phyloP scores from a whole-genome alignment of 208 protist genomes.

The Wallacemonas sp. region DNA sequence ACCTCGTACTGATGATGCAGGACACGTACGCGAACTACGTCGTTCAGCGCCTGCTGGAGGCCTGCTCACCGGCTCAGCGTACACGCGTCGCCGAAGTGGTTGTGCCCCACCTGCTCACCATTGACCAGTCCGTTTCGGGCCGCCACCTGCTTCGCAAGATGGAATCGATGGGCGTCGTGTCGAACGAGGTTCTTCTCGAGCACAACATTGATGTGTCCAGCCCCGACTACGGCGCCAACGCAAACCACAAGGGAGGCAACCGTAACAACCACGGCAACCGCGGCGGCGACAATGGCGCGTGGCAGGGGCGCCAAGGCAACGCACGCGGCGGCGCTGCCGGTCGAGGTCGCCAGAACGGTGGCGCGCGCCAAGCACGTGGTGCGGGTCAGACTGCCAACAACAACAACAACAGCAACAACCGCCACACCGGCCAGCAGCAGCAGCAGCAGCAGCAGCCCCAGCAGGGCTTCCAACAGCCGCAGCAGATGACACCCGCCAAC shows the following conservation, averaged over 20 bases:
- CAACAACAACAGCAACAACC: conserved; percentile 15
- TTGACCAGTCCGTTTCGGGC: conserved; percentile 66
- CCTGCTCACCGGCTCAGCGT: conserved; percentile 42
- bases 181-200: conserved; percentile 22
- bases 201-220: conserved; percentile 34
- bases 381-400: conserved; percentile 5
- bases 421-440: neutral
- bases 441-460: neutral
- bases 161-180: conserved; percentile 55
- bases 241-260: conserved; percentile 14
- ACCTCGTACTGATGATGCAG: conserved; percentile 93
- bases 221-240: conserved; percentile 30
- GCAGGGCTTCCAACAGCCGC: conserved; percentile 10
- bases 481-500: neutral
- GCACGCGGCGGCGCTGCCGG: neutral
- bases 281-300: conserved; percentile 7
- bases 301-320: neutral
- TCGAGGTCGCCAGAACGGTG: neutral
- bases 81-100: conserved; percentile 50
- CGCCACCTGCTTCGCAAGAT: conserved; percentile 79
- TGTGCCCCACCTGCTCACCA: conserved; percentile 36
- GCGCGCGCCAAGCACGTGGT: neutral
- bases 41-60: conserved; percentile 95
- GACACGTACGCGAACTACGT: conserved; percentile 98
- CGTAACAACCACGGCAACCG: conserved; percentile 14